These are phyloP conservation scores for Rhodosporidiobolus sp. DNA, from an alignment of 768 basidiomycete species.

Conservation along the genomic window DNA sequence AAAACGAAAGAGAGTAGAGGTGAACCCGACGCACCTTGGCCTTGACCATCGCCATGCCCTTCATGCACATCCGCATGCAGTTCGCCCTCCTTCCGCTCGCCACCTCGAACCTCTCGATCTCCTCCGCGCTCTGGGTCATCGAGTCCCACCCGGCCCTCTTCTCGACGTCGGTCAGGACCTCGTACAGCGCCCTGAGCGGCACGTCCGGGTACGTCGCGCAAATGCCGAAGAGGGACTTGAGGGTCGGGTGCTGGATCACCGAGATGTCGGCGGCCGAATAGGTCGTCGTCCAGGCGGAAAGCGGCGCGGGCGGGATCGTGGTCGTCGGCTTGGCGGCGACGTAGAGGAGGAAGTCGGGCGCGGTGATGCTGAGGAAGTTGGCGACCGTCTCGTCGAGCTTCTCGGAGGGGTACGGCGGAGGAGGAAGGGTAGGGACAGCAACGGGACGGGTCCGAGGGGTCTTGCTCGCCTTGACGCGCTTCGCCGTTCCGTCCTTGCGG, in stretches of 20 bases:
- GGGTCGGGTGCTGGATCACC: slow-evolving; percentile 39
- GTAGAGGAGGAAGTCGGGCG: slow-evolving; percentile 23
- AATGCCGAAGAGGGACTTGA: slow-evolving; percentile 36
- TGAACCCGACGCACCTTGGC: slow-evolving; percentile 29
- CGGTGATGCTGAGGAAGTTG: slow-evolving; percentile 36
- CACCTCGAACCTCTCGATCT: slow-evolving; percentile 36
- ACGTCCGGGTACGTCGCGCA: slow-evolving; percentile 32
- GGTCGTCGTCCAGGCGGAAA: slow-evolving; percentile 32
- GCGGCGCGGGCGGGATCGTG: slow-evolving; percentile 15
- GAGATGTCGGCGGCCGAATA: slow-evolving; percentile 17
- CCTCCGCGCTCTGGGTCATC: slow-evolving; percentile 32
- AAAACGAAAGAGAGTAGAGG: not conserved
- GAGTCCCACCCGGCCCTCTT: slow-evolving; percentile 34
- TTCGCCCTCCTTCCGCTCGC: slow-evolving; percentile 23
- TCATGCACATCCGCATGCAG: slow-evolving; percentile 37
- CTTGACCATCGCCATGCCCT: slow-evolving; percentile 42
- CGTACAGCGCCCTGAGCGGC: slow-evolving; percentile 36
- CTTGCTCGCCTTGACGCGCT: not conserved
- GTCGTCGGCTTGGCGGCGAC: slow-evolving; percentile 11
- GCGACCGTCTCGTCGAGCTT: slow-evolving; percentile 38
- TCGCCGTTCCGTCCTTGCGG: not conserved
- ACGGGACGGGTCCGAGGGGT: not conserved
- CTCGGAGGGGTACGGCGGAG: slow-evolving; percentile 18
- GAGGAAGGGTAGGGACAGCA: not conserved
- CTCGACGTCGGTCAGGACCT: slow-evolving; percentile 24